A percentile compares a stretch with the other conserved stretches of the same genome.
phyloP scores from a whole-genome alignment of 2,329 filamentous ascomycete genomes.

The Phyllachora maydis region DNA sequence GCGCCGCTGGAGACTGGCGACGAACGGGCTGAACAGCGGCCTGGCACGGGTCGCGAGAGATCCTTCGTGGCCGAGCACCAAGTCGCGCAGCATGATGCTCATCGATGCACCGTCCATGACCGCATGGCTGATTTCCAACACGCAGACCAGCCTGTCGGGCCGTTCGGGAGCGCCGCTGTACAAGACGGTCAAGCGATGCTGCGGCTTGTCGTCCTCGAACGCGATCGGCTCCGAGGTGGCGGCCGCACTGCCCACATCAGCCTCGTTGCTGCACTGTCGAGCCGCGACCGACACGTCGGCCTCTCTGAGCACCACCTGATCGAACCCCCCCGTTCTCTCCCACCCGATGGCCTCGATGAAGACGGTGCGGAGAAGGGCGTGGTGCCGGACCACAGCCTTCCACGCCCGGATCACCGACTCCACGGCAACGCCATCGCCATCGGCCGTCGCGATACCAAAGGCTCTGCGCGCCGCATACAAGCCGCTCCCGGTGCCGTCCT shows the following conservation, averaged over 20 bases:
- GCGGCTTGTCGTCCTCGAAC: slow-evolving; percentile 3
- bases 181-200: slow-evolving; percentile 18
- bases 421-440: no score
- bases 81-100: slow-evolving; percentile 21
- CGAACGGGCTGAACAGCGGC: slow-evolving; percentile 15
- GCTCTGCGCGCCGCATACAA: slow-evolving; percentile 6
- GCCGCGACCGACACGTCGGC: slow-evolving; percentile 2
- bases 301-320: slow-evolving; percentile 10
- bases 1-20: slow-evolving; percentile 10
- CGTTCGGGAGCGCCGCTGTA: background rate
- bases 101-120: slow-evolving; percentile 29
- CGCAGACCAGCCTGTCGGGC: slow-evolving; percentile 15
- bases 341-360: slow-evolving; percentile 8
- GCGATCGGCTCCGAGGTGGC: slow-evolving; percentile 8
- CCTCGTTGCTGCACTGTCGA: slow-evolving; percentile 2
- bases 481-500: slow-evolving; percentile 4
- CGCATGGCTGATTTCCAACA: slow-evolving; percentile 27
- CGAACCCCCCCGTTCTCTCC: slow-evolving; percentile 4
- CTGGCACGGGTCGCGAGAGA: slow-evolving; percentile 14
- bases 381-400: slow-evolving; percentile 7
- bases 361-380: slow-evolving; percentile 9
- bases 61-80: slow-evolving; percentile 20
- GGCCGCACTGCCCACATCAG: no score
- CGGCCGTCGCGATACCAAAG: slow-evolving; percentile 3
- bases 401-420: slow-evolving; percentile 6